Conservation (phyloP, 345 rosid genomes). For the Brassica incana region DNA sequence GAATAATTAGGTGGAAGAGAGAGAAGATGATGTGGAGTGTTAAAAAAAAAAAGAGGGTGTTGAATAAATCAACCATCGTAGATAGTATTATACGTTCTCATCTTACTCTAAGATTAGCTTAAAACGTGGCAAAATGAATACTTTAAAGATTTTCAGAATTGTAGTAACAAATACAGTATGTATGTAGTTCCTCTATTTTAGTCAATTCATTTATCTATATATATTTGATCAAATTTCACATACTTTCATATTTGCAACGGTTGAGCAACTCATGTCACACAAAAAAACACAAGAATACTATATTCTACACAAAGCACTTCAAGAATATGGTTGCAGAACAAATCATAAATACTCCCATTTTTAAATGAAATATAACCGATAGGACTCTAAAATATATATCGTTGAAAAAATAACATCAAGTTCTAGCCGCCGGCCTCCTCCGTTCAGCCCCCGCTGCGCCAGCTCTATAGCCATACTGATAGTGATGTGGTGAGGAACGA, state of each 20-base stretch:
- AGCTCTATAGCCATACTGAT: constrained; percentile 25
- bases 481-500: constrained; percentile 8
- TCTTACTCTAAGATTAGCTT: neutral
- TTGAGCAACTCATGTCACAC: neutral
- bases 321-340: neutral
- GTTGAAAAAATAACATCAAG: neutral
- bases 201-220: neutral
- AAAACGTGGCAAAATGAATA: neutral
- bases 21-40: no score
- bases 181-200: neutral
- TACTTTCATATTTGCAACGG: neutral
- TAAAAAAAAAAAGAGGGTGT: no score
- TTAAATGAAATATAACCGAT: neutral
- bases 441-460: constrained; percentile 8
- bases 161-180: neutral
- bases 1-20: no score
- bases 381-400: neutral
- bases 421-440: neutral
- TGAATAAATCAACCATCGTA: no score
- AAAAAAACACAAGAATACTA: neutral
- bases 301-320: neutral
- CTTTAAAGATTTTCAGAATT: neutral
- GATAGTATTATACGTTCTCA: neutral
- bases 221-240: neutral
- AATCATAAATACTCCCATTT: neutral